Percentiles rank a stretch among this genome's conserved stretches.
These are phyloP conservation scores for Hypoxylon sp. DNA, from an alignment of 2,329 filamentous ascomycete species.

Conservation along the genomic window DNA sequence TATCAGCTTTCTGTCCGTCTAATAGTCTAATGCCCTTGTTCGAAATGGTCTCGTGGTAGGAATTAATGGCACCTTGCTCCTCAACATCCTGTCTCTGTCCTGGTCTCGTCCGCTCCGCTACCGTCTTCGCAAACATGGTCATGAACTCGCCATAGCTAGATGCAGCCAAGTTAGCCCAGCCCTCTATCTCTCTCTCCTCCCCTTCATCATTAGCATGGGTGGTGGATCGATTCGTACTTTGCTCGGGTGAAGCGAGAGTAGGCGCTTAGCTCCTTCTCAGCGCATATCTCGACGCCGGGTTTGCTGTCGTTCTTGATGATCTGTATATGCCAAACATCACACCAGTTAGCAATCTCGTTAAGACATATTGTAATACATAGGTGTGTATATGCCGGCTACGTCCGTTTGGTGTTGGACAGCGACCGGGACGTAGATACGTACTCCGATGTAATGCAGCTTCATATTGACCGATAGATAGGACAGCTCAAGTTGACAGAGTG, in stretches of 20 bases:
- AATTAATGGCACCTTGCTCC: conserved; percentile 74
- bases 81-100: conserved; percentile 89
- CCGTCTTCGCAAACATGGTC: conserved; percentile 87
- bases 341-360: not conserved
- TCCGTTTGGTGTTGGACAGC: conserved; percentile 31
- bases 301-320: conserved; percentile 85
- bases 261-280: conserved; percentile 82
- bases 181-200: conserved; percentile 1
- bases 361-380: not conserved
- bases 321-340: conserved; percentile 60
- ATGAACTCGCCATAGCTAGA: conserved; percentile 75
- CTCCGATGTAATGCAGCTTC: conserved; percentile 91
- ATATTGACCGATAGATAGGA: conserved; percentile 64
- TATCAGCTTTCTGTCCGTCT: conserved; percentile 25
- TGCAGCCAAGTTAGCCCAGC: conserved; percentile 42
- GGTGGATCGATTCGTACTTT: conserved; percentile 64
- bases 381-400: not conserved
- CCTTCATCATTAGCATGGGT: not conserved
- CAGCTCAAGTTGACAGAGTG: not conserved
- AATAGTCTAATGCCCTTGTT: conserved; percentile 14
- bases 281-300: conserved; percentile 81
- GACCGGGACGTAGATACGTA: conserved; percentile 64
- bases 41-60: conserved; percentile 16
- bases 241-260: conserved; percentile 85
- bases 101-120: conserved; percentile 86